Evolutionary conservation across 345 rosid genomes (phyloP).

Genomic region (Anastatica hierochuntica): DNA sequence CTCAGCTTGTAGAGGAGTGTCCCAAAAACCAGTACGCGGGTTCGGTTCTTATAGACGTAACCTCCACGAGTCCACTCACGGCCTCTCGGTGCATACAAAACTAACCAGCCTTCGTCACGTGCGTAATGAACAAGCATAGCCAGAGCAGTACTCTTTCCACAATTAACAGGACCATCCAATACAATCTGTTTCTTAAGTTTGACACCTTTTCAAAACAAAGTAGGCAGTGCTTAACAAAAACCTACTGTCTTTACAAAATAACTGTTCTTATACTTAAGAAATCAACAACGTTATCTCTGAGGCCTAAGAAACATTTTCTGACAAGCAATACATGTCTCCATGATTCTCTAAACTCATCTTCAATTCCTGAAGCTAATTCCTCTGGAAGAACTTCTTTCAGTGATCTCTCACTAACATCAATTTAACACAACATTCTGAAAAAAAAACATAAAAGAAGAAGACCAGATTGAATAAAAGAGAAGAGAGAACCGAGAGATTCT

Average conservation of each 20-base stretch:
- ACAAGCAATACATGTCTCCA: conserved; percentile 68
- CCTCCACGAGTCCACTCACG: conserved; percentile 94
- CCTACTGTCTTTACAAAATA: background rate
- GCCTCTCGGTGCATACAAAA: conserved; percentile 80
- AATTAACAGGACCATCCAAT: conserved; percentile 82
- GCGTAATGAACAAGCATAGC: conserved; percentile 99
- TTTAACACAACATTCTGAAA: background rate
- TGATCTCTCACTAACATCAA: conserved; percentile 35
- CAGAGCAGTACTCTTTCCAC: conserved; percentile 88
- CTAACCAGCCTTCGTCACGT: conserved; percentile 93
- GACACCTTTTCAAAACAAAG: conserved; percentile 30
- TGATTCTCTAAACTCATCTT: conserved; percentile 70
- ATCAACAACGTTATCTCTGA: conserved; percentile 50
- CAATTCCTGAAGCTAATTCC: conserved; percentile 71
- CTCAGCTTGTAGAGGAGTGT: conserved; percentile 87
- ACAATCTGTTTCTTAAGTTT: conserved; percentile 72
- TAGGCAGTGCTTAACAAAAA: background rate
- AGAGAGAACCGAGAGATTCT: conserved; percentile 20
- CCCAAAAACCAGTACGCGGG: conserved; percentile 79
- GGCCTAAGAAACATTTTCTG: conserved; percentile 68
- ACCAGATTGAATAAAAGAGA: background rate
- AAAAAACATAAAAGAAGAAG: background rate
- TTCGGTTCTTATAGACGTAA: conserved; percentile 72
- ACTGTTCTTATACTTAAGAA: background rate
- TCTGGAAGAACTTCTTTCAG: conserved; percentile 57